A percentile compares a stretch with the other conserved stretches of the same genome.
Evolutionary conservation across 768 basidiomycete species (phyloP).

Genomic region (Mycena polygramma): DNA sequence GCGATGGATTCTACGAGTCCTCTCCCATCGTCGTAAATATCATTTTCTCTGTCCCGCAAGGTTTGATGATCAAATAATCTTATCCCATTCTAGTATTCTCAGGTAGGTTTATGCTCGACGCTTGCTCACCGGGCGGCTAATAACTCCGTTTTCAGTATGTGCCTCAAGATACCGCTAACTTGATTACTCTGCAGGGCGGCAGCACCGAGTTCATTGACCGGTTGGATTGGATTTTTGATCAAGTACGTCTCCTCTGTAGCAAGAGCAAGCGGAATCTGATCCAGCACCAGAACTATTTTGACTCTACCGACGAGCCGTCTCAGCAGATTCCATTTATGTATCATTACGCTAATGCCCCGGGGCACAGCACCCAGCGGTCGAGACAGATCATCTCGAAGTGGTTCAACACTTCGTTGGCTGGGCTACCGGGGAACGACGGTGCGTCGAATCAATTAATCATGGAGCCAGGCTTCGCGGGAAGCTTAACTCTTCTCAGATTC

Average conservation of each 20-base stretch:
- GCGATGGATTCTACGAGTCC: conserved; percentile 76
- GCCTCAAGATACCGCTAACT: conserved; percentile 73
- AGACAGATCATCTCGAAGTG: conserved; percentile 67
- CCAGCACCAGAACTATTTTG: conserved; percentile 65
- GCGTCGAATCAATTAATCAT: conserved; percentile 29
- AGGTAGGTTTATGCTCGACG: conserved; percentile 50
- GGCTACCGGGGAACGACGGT: conserved; percentile 79
- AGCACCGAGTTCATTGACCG: conserved; percentile 64
- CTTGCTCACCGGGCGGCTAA: background rate
- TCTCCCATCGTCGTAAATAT: conserved; percentile 70
- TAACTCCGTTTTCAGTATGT: conserved; percentile 58
- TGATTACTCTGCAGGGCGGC: conserved; percentile 74
- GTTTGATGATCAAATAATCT: conserved; percentile 3
- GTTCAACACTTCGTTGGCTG: conserved; percentile 69
- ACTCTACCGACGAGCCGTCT: conserved; percentile 73
- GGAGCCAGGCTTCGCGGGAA: conserved; percentile 18
- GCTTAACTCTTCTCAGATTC: conserved; percentile 40
- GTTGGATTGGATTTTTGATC: conserved; percentile 69
- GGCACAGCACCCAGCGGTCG: conserved; percentile 68
- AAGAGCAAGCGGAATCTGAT: background rate
- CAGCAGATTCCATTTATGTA: conserved; percentile 81
- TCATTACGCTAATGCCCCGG: conserved; percentile 74
- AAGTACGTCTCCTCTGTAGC: conserved; percentile 47
- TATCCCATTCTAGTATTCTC: conserved; percentile 60
- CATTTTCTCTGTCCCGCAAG: conserved; percentile 1